Evolutionary conservation across 2,329 filamentous ascomycete genomes (phyloP).

Genomic region (Fusarium graminum): DNA sequence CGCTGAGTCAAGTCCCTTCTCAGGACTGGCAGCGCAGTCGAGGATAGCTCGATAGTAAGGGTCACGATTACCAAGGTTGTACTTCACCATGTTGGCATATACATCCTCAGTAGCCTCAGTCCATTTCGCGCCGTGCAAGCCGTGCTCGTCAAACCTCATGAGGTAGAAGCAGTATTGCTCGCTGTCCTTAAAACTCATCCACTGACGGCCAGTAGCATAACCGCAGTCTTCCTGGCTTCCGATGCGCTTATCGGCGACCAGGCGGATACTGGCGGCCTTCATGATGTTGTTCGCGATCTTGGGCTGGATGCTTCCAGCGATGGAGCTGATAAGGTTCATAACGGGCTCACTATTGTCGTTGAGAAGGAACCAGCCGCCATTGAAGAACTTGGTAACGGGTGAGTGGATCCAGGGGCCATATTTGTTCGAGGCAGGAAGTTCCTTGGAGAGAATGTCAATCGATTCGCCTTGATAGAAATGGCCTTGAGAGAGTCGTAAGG

Average conservation of each 20-base stretch:
- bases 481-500: slow-evolving; percentile 7
- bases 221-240: slow-evolving; percentile 23
- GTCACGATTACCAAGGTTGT: slow-evolving; percentile 25
- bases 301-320: slow-evolving; percentile 28
- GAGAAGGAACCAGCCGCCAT: slow-evolving; percentile 27
- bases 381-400: slow-evolving; percentile 33
- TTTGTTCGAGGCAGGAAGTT: slow-evolving; percentile 6
- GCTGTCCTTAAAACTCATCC: slow-evolving; percentile 22
- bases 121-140: neutral
- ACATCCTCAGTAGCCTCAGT: slow-evolving; percentile 17
- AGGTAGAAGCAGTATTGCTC: slow-evolving; percentile 42
- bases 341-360: slow-evolving; percentile 24
- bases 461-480: neutral
- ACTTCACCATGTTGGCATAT: slow-evolving; percentile 34
- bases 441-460: slow-evolving; percentile 1
- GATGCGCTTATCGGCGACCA: slow-evolving; percentile 31
- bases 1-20: neutral
- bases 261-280: slow-evolving; percentile 25
- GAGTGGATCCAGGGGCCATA: slow-evolving; percentile 20
- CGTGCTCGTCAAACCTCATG: slow-evolving; percentile 10
- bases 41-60: slow-evolving; percentile 26
- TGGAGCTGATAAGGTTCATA: neutral
- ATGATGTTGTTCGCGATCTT: slow-evolving; percentile 43
- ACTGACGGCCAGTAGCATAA: slow-evolving; percentile 28
- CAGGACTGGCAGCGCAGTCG: slow-evolving; percentile 16